Base-by-base conservation (phyloP, 2,329 filamentous ascomycete species). In the Trichothecium roseum region DNA sequence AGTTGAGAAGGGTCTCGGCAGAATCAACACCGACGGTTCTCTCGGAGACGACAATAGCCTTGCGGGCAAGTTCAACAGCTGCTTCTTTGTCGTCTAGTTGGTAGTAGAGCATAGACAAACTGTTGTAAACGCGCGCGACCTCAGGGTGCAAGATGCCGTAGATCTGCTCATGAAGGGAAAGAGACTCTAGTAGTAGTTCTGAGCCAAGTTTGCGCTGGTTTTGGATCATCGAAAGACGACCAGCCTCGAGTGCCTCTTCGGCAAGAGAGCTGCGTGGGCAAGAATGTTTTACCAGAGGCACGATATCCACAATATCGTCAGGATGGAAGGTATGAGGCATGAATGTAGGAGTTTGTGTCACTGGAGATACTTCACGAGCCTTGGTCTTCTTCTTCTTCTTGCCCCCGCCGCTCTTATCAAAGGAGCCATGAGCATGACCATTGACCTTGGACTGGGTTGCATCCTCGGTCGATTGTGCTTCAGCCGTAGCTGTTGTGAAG, bases 131-230 rank as follows among this genome's bases (percentile, higher is more conserved):
- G 44, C 88, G 80, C 32, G 89, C 91, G 40, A 96, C 89, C 62
- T 98, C 91, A 2, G 91, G 88, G 55, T 98, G 91, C 18, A 98
- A 71, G 38, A 96, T 93, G 41, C 91, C 91, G 52, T 98, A 98
- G 47, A 98, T 96, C 60, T 98, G 91, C 68, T 98, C 91, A 52
- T 98, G 89, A 30, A 98, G 68, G 31, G 91, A 94, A 41, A 98
- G 66, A 27, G 88, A 95, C 60, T 98, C 91, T n/a, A 96, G 67
- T 20, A 98, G 74, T 38, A 98, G 73, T 59, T 98, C 91, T 60
- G 95, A 88, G 28, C 91, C 91, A 31, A 98, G 76, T 62, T 95
- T 91, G 64, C 84, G 89, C 66, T 98, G 87, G 55, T 85, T 82
- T 56, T 96, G 89, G 49, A 91, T 77, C 41, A 98, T 79, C n/a